Evolutionary conservation across 1,284 basidiomycete species (phyloP), one percentile per base, ranked within the genome.

Genomic region (Gymnopus androsaceus): DNA sequence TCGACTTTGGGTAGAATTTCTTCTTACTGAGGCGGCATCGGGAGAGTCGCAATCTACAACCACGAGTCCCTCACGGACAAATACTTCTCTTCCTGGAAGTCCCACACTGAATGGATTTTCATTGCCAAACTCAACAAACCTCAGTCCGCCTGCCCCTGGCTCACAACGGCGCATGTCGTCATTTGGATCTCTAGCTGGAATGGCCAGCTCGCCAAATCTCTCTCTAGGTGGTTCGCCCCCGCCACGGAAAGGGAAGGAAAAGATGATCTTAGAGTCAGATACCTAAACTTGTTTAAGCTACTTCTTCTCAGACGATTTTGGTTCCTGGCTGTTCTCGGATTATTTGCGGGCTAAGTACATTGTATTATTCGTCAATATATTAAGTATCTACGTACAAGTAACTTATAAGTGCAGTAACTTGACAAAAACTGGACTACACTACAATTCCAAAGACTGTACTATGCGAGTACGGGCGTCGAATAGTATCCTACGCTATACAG

Each of bases 1-100:
- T 41, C 90, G 93, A 53, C 81, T 96, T 12, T 98, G 94, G 86
- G 94, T 98, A 50, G 95, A 98, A 72, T 98, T 95, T 68, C 81
- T 98, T 2, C 85, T 97, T 61, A 95, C 94, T 38, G 93, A 96
- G 75, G 87, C 93, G 0, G 82, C 83, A 3, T 72, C 86, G 15
- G 87, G 86, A 30, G 77, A 81, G 53, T 66, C 76, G 4, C 69
- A 74, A 17, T 67, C 64, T 7, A 65, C 57, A 21, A 66, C 69
- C 25, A 65, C 69, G 1, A 66, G 65, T n/a, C 68, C 73, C 31
- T 63, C 68, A 2, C 63, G 72, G 12, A 63, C 70, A 14, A 79
- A 78, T 58, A 68, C 65, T 17, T 84, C 83, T 0, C 69, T 80
- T 14, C 83, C 84, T 0, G 69, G 60, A 19, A 83, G 80, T 25